Evolutionary conservation across 768 basidiomycete species (phyloP).

Genomic region (Mycena galopus): DNA sequence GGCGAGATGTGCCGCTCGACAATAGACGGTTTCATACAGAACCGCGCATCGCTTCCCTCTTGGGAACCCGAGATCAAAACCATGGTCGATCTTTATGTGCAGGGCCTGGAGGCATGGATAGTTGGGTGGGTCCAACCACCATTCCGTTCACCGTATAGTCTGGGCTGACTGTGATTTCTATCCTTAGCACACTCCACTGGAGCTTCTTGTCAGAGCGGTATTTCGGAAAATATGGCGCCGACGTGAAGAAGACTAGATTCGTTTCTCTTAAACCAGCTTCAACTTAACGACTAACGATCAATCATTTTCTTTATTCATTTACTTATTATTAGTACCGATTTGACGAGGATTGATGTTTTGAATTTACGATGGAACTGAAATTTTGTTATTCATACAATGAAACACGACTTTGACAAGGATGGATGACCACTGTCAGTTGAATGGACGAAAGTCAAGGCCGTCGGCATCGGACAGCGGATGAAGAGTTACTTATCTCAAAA

Average conservation of each 20-base stretch:
- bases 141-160: neutral
- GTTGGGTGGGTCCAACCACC: conserved; percentile 62
- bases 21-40: conserved; percentile 64
- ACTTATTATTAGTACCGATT: too few relatives aligned
- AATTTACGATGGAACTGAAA: too few relatives aligned
- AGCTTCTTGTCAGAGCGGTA: conserved; percentile 78
- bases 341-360: neutral
- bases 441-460: too few relatives aligned
- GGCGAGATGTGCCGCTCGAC: conserved; percentile 71
- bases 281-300: too few relatives aligned
- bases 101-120: conserved; percentile 78
- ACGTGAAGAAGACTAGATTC: conserved; percentile 66
- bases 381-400: too few relatives aligned
- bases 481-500: too few relatives aligned
- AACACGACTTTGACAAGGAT: too few relatives aligned
- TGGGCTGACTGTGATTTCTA: neutral
- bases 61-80: conserved; percentile 73
- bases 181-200: conserved; percentile 71
- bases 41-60: conserved; percentile 64
- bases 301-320: neutral
- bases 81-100: conserved; percentile 69
- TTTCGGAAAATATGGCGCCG: conserved; percentile 69
- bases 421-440: too few relatives aligned
- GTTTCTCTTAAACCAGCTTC: conserved; percentile 61
- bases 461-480: too few relatives aligned